Conservation (phyloP, 495 filamentous ascomycete genomes). For the Penicillium turbatum region DNA sequence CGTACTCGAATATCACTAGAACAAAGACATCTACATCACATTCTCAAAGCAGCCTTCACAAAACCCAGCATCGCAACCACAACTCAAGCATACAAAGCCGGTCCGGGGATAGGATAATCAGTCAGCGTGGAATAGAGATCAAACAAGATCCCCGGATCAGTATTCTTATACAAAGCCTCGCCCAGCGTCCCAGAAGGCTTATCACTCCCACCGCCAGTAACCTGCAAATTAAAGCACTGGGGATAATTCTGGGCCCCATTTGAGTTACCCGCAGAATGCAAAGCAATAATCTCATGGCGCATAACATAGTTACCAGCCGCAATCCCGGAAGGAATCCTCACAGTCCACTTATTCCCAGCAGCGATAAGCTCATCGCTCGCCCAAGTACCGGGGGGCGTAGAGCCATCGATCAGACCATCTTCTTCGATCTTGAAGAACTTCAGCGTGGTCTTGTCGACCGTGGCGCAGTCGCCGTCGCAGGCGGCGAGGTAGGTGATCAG, state of each 20-base stretch:
- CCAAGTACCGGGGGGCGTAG: slow-evolving; percentile 53
- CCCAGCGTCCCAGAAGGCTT: slow-evolving; percentile 52
- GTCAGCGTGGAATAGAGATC: slow-evolving; percentile 51
- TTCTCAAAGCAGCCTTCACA: not conserved
- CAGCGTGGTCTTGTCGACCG: slow-evolving; percentile 56
- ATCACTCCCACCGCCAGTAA: slow-evolving; percentile 58
- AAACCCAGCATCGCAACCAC: no score
- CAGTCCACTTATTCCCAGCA: slow-evolving; percentile 59
- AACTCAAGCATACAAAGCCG: slow-evolving; percentile 30
- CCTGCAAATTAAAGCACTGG: slow-evolving; percentile 66
- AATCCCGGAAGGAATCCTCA: slow-evolving; percentile 60
- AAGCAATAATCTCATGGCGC: slow-evolving; percentile 71
- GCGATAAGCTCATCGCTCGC: slow-evolving; percentile 58
- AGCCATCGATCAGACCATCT: slow-evolving; percentile 52
- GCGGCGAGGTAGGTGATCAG: slow-evolving; percentile 70
- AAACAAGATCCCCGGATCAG: slow-evolving; percentile 57
- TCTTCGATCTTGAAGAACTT: slow-evolving; percentile 74
- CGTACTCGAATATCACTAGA: not conserved
- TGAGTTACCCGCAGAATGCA: slow-evolving; percentile 52
- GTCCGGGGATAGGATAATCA: slow-evolving; percentile 51
- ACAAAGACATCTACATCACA: not conserved
- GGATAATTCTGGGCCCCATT: slow-evolving; percentile 73
- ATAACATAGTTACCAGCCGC: slow-evolving; percentile 68
- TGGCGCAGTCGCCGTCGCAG: slow-evolving; percentile 62
- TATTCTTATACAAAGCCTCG: slow-evolving; percentile 53